phyloP scores from a whole-genome alignment of 495 filamentous ascomycete genomes.

The Penicillium salamii region DNA sequence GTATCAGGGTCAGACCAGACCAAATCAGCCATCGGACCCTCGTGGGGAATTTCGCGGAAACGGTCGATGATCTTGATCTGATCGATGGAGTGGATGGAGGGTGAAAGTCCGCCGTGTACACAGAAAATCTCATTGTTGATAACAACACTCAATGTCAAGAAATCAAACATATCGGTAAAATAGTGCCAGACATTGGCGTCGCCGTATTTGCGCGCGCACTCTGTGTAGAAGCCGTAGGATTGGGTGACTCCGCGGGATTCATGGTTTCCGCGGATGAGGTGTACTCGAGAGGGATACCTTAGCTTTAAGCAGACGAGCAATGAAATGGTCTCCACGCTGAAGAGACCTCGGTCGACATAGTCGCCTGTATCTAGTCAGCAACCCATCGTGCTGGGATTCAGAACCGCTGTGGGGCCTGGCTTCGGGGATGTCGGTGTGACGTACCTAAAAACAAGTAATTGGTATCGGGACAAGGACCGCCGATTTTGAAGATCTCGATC shows the following conservation, averaged over 20 bases:
- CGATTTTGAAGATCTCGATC: constrained; percentile 98
- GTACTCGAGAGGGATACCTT: constrained; percentile 86
- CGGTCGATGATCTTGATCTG: constrained; percentile 99
- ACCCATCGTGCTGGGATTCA: not conserved
- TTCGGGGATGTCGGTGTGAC: constrained; percentile 13
- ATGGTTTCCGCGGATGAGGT: constrained; percentile 94
- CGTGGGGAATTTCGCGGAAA: constrained; percentile 96
- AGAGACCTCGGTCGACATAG: constrained; percentile 95
- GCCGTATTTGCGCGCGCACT: constrained; percentile 95
- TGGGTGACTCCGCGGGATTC: constrained; percentile 96
- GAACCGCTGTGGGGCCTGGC: not conserved
- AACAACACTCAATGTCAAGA: constrained; percentile 90
- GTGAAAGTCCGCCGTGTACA: constrained; percentile 92
- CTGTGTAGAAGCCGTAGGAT: constrained; percentile 98
- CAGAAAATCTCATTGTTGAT: constrained; percentile 99
- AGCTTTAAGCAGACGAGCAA: constrained; percentile 93
- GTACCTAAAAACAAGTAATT: constrained; percentile 96
- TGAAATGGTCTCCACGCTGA: constrained; percentile 96
- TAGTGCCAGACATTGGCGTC: constrained; percentile 99
- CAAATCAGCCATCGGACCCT: constrained; percentile 98
- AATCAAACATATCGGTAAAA: constrained; percentile 99
- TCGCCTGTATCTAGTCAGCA: constrained; percentile 58
- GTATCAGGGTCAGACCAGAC: constrained; percentile 98
- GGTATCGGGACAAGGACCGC: constrained; percentile 92
- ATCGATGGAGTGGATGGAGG: constrained; percentile 96